These are phyloP conservation scores for Hortaea sp. DNA, from an alignment of 2,329 filamentous ascomycete genomes.

Conservation along the genomic window DNA sequence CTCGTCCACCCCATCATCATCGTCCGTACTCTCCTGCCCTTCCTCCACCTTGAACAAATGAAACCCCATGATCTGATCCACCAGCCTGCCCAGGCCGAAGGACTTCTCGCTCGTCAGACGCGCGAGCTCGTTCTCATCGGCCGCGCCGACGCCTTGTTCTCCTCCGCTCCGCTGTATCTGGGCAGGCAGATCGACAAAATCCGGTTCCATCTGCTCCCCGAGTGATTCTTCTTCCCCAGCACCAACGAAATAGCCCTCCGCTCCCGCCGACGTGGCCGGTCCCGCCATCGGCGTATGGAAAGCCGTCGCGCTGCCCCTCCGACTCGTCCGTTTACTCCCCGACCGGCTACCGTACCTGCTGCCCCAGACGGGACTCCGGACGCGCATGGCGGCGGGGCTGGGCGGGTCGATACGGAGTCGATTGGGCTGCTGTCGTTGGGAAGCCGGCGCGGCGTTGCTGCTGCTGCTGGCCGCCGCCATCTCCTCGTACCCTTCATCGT, in stretches of 20 bases:
- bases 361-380: constrained; percentile 16
- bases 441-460: constrained; percentile 6
- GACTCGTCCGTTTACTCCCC: constrained; percentile 29
- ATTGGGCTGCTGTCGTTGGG: background rate
- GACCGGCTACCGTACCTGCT: constrained; percentile 28
- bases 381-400: background rate
- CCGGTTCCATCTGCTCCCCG: constrained; percentile 28
- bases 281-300: constrained; percentile 24
- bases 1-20: constrained; percentile 19
- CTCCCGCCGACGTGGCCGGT: constrained; percentile 4
- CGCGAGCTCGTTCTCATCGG: constrained; percentile 42
- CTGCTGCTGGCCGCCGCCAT: constrained; percentile 21
- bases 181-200: constrained; percentile 36
- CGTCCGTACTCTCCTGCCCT: constrained; percentile 32
- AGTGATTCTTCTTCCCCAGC: constrained; percentile 1
- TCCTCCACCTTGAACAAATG: constrained; percentile 45
- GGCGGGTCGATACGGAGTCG: background rate
- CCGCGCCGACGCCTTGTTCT: constrained; percentile 19
- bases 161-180: constrained; percentile 7
- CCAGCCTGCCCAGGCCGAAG: constrained; percentile 46
- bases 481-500: constrained; percentile 25
- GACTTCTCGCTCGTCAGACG: constrained; percentile 41
- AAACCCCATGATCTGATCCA: constrained; percentile 50
- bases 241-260: constrained; percentile 21
- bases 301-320: constrained; percentile 29